Percentiles rank a stretch among this genome's conserved stretches.
Evolutionary conservation across 2,329 filamentous ascomycete species (phyloP).

Genomic region (Fusarium musae): DNA sequence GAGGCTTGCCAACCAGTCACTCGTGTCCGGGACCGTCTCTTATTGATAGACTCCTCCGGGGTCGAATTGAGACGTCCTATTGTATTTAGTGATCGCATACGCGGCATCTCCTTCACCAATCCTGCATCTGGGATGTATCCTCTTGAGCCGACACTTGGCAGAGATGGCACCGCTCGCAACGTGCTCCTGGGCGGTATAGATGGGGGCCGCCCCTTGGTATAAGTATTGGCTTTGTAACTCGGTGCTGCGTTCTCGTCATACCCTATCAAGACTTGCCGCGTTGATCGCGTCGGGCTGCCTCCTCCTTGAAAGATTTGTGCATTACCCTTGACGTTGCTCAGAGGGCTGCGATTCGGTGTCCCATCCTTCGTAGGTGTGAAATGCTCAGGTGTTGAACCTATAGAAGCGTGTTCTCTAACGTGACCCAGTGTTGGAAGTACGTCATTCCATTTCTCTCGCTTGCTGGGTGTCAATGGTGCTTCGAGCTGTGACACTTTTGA

Average conservation of each 20-base stretch:
- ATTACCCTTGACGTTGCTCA: constrained; percentile 26
- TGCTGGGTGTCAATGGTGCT: constrained; percentile 25
- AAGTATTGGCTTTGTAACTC: not conserved
- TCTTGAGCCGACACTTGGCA: constrained; percentile 29
- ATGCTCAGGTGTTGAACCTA: constrained; percentile 50
- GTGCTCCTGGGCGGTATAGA: constrained; percentile 30
- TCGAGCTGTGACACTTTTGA: constrained; percentile 62
- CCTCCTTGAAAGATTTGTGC: not conserved
- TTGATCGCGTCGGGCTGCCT: not conserved
- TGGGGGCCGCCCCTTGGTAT: constrained; percentile 2
- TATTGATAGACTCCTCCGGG: constrained; percentile 31
- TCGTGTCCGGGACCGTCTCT: constrained; percentile 37
- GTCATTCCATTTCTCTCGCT: not conserved
- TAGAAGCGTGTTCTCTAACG: constrained; percentile 62
- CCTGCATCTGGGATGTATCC: not conserved
- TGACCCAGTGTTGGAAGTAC: constrained; percentile 50
- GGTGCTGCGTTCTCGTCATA: constrained; percentile 39
- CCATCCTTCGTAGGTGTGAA: not conserved
- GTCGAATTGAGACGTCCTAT: constrained; percentile 28
- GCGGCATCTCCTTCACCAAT: constrained; percentile 11
- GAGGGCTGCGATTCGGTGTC: constrained; percentile 10
- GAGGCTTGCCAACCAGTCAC: constrained; percentile 32
- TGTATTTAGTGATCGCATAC: constrained; percentile 44
- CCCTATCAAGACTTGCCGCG: not conserved
- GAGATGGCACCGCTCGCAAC: constrained; percentile 43